Evolutionary conservation across 176 grass and related monocot species (phyloP).

Genomic region (Zea mays): Zm-B73-REFERENCE-NAM-5.0 NC_050102.1:35628001-35628500

Average conservation of each 20-base stretch:
- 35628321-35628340: background rate
- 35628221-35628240: background rate
- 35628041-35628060: background rate
- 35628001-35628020: background rate
- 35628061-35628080: background rate
- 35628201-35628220: background rate
- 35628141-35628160: background rate
- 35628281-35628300: background rate
- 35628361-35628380: background rate
- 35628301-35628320: background rate
- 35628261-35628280: no score
- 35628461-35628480: background rate
- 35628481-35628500: background rate
- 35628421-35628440: background rate
- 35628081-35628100: background rate
- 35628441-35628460: background rate
- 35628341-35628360: background rate
- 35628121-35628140: background rate
- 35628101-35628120: background rate
- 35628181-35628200: background rate
- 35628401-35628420: constrained; percentile 15
- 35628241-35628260: background rate
- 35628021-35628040: background rate
- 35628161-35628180: constrained; percentile 6
- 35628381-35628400: constrained; percentile 37